phyloP scores from a whole-genome alignment of 2,329 filamentous ascomycete genomes.

The Pseudogymnoascus sp. region DNA sequence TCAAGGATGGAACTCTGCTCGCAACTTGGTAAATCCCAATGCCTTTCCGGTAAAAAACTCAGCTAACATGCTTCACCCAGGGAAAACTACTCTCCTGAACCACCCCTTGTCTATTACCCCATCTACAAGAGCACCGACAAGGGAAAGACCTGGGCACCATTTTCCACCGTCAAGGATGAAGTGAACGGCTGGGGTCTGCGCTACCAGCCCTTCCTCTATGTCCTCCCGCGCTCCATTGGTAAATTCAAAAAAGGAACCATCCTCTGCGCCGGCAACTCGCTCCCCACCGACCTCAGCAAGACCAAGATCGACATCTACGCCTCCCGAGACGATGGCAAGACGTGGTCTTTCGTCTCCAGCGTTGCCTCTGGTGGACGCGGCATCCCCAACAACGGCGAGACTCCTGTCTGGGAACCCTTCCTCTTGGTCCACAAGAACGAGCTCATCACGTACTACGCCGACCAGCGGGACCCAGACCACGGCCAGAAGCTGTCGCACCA shows the following conservation, averaged over 20 bases:
- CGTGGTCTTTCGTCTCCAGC: constrained; percentile 59
- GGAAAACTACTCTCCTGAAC: constrained; percentile 48
- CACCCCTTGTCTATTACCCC: constrained; percentile 42
- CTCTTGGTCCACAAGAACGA: constrained; percentile 49
- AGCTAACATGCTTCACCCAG: not conserved
- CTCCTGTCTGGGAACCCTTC: constrained; percentile 67
- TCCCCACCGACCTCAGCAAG: constrained; percentile 43
- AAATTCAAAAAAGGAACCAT: constrained; percentile 54
- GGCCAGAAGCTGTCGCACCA: constrained; percentile 60
- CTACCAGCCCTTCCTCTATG: constrained; percentile 62
- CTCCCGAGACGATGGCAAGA: constrained; percentile 47
- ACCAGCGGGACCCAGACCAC: constrained; percentile 56
- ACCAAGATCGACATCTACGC: constrained; percentile 66
- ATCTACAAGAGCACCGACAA: constrained; percentile 45
- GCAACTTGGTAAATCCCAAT: constrained; percentile 35
- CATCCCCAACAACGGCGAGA: constrained; percentile 52
- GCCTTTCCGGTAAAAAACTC: not conserved
- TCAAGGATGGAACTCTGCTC: constrained; percentile 35
- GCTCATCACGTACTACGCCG: constrained; percentile 61
- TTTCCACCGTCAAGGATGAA: constrained; percentile 54
- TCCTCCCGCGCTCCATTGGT: constrained; percentile 49
- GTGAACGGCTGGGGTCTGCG: constrained; percentile 57
- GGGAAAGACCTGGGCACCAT: constrained; percentile 52
- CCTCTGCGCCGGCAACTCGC: constrained; percentile 40
- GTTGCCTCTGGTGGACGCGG: constrained; percentile 53